Percentiles rank a stretch among this genome's conserved stretches.
Evolutionary conservation across 148 eudicot species (phyloP).

Genomic region (Cornus kousa): DNA sequence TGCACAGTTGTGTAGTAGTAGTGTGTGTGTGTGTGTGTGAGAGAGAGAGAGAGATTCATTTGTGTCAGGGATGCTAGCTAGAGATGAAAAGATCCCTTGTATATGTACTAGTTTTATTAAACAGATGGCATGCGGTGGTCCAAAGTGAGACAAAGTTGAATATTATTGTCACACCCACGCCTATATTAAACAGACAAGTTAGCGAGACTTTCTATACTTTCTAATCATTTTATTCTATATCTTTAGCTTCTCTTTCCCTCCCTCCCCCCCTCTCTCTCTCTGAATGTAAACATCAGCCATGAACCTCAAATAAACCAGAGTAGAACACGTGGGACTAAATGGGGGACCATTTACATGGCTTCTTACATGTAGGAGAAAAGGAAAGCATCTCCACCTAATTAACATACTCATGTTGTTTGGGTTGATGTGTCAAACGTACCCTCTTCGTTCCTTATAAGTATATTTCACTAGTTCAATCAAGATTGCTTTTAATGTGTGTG

Average conservation of each 20-base stretch:
- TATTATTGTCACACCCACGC: slow-evolving; percentile 34
- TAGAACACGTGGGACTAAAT: background rate
- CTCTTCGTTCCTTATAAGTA: slow-evolving; percentile 3
- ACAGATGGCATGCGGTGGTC: slow-evolving; percentile 36
- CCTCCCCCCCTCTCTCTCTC: too few species aligned
- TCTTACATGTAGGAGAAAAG: slow-evolving; percentile 18
- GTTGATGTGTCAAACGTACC: background rate
- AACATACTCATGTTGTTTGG: slow-evolving; percentile 19
- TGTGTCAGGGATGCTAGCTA: too few species aligned
- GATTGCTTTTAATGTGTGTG: slow-evolving; percentile 12
- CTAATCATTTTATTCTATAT: too few species aligned
- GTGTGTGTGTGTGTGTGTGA: slow-evolving; percentile 6
- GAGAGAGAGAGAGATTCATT: background rate
- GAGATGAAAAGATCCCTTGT: background rate
- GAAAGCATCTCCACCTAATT: slow-evolving; percentile 23
- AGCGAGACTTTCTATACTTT: background rate
- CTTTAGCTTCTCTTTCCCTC: too few species aligned
- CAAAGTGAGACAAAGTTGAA: slow-evolving; percentile 46
- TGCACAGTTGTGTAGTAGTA: too few species aligned
- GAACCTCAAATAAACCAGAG: background rate
- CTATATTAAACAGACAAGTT: slow-evolving; percentile 17
- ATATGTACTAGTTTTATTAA: background rate
- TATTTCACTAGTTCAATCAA: background rate
- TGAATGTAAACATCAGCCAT: background rate
- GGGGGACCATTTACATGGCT: slow-evolving; percentile 20